Percentiles rank a stretch among this genome's conserved stretches.
These are phyloP conservation scores for Neofusicoccum kwambonambiense DNA, from an alignment of 2,329 filamentous ascomycete genomes.

Conservation along the genomic window DNA sequence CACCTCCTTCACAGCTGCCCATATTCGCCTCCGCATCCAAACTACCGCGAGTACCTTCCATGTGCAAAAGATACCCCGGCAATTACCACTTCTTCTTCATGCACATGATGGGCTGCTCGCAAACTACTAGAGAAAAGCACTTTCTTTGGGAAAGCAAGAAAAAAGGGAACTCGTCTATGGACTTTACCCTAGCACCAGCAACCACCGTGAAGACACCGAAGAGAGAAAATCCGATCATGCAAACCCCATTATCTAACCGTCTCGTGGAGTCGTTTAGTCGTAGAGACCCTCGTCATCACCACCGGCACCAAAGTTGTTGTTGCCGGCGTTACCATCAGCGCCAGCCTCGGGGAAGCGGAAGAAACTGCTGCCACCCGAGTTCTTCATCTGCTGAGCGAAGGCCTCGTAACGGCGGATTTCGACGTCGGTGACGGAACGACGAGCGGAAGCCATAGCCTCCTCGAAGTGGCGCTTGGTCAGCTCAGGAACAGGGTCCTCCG, in stretches of 20 bases:
- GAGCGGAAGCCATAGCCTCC: constrained; percentile 94
- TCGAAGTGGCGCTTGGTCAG: constrained; percentile 97
- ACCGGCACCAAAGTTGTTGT: constrained; percentile 70
- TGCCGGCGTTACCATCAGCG: constrained; percentile 45
- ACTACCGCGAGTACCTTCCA: neutral
- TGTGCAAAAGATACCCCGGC: neutral
- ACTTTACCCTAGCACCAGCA: constrained; percentile 14
- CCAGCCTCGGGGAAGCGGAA: constrained; percentile 83
- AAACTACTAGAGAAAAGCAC: constrained; percentile 11
- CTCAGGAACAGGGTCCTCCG: constrained; percentile 90
- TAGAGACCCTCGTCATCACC: constrained; percentile 97
- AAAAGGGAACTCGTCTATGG: constrained; percentile 14
- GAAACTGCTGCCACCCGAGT: constrained; percentile 88
- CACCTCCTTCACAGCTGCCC: neutral
- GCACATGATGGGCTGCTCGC: neutral
- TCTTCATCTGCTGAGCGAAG: constrained; percentile 99
- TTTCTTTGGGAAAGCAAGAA: constrained; percentile 5
- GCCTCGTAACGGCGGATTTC: constrained; percentile 98
- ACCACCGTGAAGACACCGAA: constrained; percentile 14
- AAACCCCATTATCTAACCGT: constrained; percentile 15
- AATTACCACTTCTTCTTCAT: neutral
- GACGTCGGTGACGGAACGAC: constrained; percentile 91
- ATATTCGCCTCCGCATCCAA: neutral
- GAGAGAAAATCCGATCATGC: constrained; percentile 10
- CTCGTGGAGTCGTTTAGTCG: constrained; percentile 58